Conservation (phyloP, 164 flowering plant species). For the Annona cherimola region DNA sequence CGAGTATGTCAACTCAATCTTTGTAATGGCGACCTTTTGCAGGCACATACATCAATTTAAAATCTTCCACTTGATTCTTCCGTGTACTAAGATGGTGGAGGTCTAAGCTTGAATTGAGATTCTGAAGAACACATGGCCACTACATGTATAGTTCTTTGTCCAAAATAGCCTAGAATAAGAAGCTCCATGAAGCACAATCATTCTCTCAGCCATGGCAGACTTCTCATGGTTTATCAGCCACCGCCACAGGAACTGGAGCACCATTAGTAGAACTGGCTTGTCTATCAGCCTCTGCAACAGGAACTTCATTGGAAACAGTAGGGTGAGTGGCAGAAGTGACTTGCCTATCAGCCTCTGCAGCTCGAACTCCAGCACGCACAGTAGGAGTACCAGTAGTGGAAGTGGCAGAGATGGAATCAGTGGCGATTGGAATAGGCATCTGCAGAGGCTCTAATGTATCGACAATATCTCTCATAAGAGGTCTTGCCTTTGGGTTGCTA, state of each 20-base stretch:
- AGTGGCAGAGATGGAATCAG: not conserved
- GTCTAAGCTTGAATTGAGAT: not conserved
- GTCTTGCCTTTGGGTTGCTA: conserved; percentile 87
- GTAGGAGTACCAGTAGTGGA: not conserved
- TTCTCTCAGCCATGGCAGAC: not conserved
- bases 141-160: not conserved
- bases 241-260: not conserved
- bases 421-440: conserved; percentile 16
- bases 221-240: not conserved
- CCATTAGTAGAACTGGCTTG: not conserved
- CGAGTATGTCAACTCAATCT: not conserved
- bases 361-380: not conserved
- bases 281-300: not conserved
- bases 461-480: conserved; percentile 86
- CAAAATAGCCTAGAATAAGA: not conserved
- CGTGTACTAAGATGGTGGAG: not conserved
- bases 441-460: conserved; percentile 89
- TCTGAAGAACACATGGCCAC: not conserved
- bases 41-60: not conserved
- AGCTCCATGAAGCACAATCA: not conserved
- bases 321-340: not conserved
- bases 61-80: not conserved
- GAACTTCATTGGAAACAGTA: not conserved
- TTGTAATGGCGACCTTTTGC: not conserved
- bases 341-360: not conserved